A percentile compares a stretch with the other conserved stretches of the same genome.
Evolutionary conservation across 306 rosid species (phyloP).

Genomic region (Rubus idaeus): DNA sequence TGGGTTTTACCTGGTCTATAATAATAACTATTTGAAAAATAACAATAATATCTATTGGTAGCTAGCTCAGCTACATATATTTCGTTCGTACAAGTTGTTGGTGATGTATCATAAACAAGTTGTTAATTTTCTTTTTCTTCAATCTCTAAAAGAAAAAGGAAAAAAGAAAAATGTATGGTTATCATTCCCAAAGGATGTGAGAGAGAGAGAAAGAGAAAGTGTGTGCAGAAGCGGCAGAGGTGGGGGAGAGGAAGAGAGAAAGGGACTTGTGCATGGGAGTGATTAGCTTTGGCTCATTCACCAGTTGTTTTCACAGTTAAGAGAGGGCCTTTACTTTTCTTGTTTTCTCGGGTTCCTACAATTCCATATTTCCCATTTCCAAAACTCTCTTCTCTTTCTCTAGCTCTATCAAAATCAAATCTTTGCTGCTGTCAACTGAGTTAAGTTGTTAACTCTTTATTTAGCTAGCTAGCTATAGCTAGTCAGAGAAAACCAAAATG

Average conservation of each 20-base stretch:
- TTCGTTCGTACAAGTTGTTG: constrained; percentile 27
- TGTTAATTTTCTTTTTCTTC: constrained; percentile 7
- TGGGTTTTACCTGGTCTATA: not conserved
- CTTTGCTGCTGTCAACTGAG: constrained; percentile 24
- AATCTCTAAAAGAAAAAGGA: not conserved
- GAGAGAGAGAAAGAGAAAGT: constrained; percentile 32
- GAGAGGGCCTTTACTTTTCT: constrained; percentile 16
- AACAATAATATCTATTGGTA: not conserved
- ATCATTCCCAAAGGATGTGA: constrained; percentile 52
- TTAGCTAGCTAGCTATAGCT: not conserved
- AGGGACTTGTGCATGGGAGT: constrained; percentile 96
- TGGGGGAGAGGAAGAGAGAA: constrained; percentile 62
- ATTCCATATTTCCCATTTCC: constrained; percentile 51
- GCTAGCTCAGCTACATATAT: constrained; percentile 5
- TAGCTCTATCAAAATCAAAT: constrained; percentile 8
- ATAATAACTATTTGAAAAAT: not conserved
- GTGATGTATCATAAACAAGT: constrained; percentile 19
- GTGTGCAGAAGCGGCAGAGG: constrained; percentile 53
- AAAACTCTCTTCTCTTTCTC: constrained; percentile 3
- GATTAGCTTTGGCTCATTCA: constrained; percentile 81
- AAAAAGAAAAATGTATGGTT: constrained; percentile 43
- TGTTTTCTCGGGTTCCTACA: constrained; percentile 65
- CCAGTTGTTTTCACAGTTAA: constrained; percentile 76
- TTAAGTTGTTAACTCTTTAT: constrained; percentile 29
- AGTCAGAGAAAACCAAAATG: not conserved